phyloP scores from a whole-genome alignment of 129 eudicot genomes.

The Heracleum sosnowskyi region DNA sequence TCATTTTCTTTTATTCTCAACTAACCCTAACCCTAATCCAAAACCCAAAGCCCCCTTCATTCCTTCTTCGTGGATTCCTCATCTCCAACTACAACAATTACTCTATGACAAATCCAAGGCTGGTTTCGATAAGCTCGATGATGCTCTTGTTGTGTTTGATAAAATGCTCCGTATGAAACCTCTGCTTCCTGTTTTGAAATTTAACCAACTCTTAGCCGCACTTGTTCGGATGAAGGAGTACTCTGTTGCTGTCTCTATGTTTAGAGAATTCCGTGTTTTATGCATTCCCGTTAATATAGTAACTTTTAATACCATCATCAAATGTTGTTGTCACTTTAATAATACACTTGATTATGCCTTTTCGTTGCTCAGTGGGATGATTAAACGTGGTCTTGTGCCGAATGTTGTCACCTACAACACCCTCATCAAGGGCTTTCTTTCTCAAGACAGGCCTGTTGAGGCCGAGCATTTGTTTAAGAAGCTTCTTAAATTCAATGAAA shows the following conservation, averaged over 20 bases:
- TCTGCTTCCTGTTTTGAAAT: too few relatives aligned
- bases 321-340: not conserved
- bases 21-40: too few relatives aligned
- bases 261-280: not conserved
- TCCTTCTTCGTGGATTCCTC: too few relatives aligned
- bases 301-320: not conserved
- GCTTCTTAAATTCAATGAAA: not conserved
- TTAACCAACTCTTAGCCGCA: too few relatives aligned
- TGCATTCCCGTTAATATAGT: not conserved
- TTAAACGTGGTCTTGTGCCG: not conserved
- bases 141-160: not conserved
- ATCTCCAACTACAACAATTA: too few relatives aligned
- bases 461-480: not conserved
- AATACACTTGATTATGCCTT: not conserved
- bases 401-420: not conserved
- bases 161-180: too few relatives aligned
- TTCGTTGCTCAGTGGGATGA: not conserved
- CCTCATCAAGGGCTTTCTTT: not conserved
- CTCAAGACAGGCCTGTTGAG: not conserved
- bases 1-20: too few relatives aligned
- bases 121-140: too few relatives aligned
- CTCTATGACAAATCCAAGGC: too few relatives aligned
- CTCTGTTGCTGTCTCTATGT: too few relatives aligned
- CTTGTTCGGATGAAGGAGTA: too few relatives aligned
- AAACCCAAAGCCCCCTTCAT: too few relatives aligned